phyloP scores from a whole-genome alignment of 2,329 filamentous ascomycete species.

The Moelleriella libera region DNA sequence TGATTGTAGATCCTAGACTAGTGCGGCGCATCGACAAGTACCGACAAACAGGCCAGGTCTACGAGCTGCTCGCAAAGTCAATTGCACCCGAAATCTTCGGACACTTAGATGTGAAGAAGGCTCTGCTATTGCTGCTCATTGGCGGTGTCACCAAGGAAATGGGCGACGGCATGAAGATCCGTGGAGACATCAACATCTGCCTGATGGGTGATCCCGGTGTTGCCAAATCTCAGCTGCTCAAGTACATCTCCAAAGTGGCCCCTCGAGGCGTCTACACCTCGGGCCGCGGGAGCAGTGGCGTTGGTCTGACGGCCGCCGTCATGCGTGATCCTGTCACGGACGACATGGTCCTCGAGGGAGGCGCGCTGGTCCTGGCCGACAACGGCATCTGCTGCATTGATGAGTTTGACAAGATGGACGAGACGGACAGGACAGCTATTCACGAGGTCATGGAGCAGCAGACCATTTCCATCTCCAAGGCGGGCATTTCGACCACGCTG shows the following conservation, averaged over 20 bases:
- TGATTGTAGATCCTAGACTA: constrained; percentile 67
- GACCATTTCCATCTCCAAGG: constrained; percentile 73
- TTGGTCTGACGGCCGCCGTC: constrained; percentile 69
- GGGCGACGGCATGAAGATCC: constrained; percentile 96
- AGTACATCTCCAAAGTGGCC: constrained; percentile 97
- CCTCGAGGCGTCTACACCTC: constrained; percentile 82
- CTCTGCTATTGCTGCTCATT: constrained; percentile 84
- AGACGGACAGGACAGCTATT: constrained; percentile 67
- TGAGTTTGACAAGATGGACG: constrained; percentile 84
- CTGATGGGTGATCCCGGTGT: constrained; percentile 99
- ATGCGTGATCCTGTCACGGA: constrained; percentile 76
- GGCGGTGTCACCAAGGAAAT: constrained; percentile 94
- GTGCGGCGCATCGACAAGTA: constrained; percentile 76
- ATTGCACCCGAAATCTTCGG: constrained; percentile 97
- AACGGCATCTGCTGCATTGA: constrained; percentile 80
- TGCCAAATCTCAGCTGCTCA: constrained; percentile 94
- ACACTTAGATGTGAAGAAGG: constrained; percentile 95
- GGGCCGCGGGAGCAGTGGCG: constrained; percentile 66
- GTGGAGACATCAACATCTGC: constrained; percentile 97
- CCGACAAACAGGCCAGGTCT: constrained; percentile 76
- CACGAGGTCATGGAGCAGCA: constrained; percentile 86
- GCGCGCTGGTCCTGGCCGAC: constrained; percentile 65
- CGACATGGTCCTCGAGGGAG: constrained; percentile 73
- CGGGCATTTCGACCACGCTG: constrained; percentile 58
- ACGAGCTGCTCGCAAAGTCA: constrained; percentile 88